phyloP scores from a whole-genome alignment of 2,329 filamentous ascomycete genomes.

The Colletotrichum sp. region DNA sequence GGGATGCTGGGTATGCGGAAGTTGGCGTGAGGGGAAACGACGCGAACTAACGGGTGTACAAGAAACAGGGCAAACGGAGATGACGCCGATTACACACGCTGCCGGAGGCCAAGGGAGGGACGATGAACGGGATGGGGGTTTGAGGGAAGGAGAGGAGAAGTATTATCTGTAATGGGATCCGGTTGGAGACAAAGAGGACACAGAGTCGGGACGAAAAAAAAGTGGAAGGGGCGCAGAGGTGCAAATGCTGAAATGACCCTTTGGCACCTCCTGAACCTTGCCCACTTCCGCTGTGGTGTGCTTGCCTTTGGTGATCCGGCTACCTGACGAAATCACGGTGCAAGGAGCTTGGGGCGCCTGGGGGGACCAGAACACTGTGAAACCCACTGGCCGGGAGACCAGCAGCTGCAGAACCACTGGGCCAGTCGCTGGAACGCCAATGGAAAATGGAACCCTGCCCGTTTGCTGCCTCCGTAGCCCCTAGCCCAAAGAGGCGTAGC shows the following conservation, averaged over 20 bases:
- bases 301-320: slow-evolving; percentile 11
- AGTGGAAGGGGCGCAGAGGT: slow-evolving; percentile 11
- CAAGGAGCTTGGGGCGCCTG: slow-evolving; percentile 19
- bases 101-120: slow-evolving; percentile 11
- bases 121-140: not conserved
- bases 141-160: not conserved
- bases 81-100: not conserved
- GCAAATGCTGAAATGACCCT: not conserved
- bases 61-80: not conserved
- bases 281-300: not conserved
- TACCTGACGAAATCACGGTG: slow-evolving; percentile 12
- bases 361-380: slow-evolving; percentile 4
- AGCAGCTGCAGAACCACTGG: slow-evolving; percentile 3
- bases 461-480: not conserved
- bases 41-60: not conserved
- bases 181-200: slow-evolving; percentile 10
- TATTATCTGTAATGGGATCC: not conserved
- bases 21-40: slow-evolving; percentile 10
- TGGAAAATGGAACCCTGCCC: not conserved
- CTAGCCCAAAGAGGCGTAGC: not conserved
- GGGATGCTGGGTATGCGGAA: not conserved
- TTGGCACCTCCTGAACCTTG: slow-evolving; percentile 16
- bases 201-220: slow-evolving; percentile 6
- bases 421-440: not conserved
- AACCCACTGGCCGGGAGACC: slow-evolving; percentile 5